Base-by-base conservation (phyloP, 768 basidiomycete genomes). In the Mycena haematopus region DNA sequence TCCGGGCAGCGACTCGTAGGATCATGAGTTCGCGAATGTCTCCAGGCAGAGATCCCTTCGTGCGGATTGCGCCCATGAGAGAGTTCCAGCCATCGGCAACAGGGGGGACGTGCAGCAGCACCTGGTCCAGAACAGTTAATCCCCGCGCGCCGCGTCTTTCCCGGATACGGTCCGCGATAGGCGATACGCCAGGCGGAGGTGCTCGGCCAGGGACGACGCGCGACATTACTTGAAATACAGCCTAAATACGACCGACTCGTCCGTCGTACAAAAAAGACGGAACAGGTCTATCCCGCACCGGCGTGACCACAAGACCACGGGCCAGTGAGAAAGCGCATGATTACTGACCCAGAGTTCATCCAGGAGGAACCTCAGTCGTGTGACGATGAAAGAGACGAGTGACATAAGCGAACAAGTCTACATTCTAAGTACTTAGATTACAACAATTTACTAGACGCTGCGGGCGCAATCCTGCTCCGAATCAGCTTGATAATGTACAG, bases 401-500 rank as follows among this genome's bases (percentile, higher is more conserved):
- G 27, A 49, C 35, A 56, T 49, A 25, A 47, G 25, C 27, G 19
- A 42, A 49, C 17, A 49, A n/a, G 33, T 31, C 50, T 36, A 7
- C 56, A 59, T 49, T 52, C 63, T 88, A 31, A 31, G 29, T 31
- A 4, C 29, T 31, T 31, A 31, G 29, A 31, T 9, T 31, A 91
- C 70, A 90, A 74, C 72, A 98, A 77, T 78, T 99, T 99, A 76
- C 92, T 94, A 66, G 95, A 96, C 51, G 90, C 90, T 46, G 96
- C 95, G 47, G 97, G 97, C 15, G 95, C 90, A 58, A 99, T 80
- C 73, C 90, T 84, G 78, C 89, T 87, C 69, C 89, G 87, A 68
- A 96, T 88, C 62, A 91, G 73, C 76, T 97, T 99, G 80, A 96
- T 86, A 67, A 96, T 83, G 73, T 91, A 97, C 45, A 99, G 77